Evolutionary conservation across 169 alveolate species (phyloP), one percentile per base, ranked within the genome.

Genomic region (Plasmodium inui): DNA sequence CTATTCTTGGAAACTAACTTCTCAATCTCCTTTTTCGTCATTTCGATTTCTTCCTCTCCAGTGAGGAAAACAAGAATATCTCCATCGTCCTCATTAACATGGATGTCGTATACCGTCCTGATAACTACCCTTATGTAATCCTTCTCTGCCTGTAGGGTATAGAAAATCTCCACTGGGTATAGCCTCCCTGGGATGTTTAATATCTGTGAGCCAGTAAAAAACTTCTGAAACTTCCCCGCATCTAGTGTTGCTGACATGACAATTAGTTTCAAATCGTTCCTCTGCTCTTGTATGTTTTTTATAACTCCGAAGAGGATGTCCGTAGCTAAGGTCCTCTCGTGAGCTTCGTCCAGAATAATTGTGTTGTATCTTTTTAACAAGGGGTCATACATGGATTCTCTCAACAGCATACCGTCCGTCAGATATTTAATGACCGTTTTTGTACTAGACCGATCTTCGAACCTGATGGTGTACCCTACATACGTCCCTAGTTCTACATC

Each of bases 201-300:
- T 41, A 99, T 92, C 39, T 99, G 99, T 32, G 99, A 99, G 50
- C 97, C 98, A 82, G 98, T 98, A 94, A 99, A 99, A 94, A 98
- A 99, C 71, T 95, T 96, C 80, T 98, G 98, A 95, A 99, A 99
- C 92, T 98, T 98, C 78, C 98, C 99, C 22, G 99, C 99, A 92
- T 99, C 99, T 86, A 99, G 92, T 3, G 99, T 99, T 10, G 99
- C 99, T 94, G 99, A 96, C 99, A 99, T 99, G 50, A 99, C 98
- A 5, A 99, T 98, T 71, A 99, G 93, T 95, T 98, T 98, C 61
- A 99, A 95, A 57, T 97, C 99, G 37, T 96, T 94, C 76, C 99
- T 95, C 79, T 94, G 96, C 30, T 92, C 96, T 80, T 98, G 92
- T 50, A 99, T 95, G 89, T 98, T 99, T 94, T 99, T 99, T 14